Conservation (phyloP, 345 rosid genomes). For the Citrus trifoliata region DNA sequence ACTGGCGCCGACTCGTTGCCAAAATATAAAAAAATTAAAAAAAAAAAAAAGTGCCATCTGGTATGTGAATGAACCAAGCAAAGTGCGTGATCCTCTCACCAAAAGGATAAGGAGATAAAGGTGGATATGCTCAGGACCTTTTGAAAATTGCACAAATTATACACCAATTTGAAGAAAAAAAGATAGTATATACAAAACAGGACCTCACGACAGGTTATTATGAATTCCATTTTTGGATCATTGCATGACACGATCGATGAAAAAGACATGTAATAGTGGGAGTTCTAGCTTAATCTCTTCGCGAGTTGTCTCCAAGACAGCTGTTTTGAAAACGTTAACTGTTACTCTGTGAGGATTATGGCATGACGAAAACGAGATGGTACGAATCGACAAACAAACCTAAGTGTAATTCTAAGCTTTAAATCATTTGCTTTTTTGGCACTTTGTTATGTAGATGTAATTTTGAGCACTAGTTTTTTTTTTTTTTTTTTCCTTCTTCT, state of each 20-base stretch:
- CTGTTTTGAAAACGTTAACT: neutral
- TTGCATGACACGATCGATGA: slow-evolving; percentile 26
- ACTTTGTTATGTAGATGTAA: neutral
- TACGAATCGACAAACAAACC: neutral
- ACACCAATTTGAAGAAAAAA: neutral
- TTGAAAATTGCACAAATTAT: slow-evolving; percentile 13
- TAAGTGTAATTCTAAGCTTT: neutral
- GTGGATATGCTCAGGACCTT: slow-evolving; percentile 30
- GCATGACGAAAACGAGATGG: neutral
- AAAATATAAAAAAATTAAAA: too few species aligned
- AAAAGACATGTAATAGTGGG: slow-evolving; percentile 15
- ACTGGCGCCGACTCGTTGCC: neutral
- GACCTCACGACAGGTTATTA: neutral
- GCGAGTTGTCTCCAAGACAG: slow-evolving; percentile 9
- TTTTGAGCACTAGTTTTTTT: neutral
- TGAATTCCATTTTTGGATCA: neutral
- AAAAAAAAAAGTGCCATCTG: neutral
- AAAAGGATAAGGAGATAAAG: slow-evolving; percentile 45
- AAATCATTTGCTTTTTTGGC: neutral
- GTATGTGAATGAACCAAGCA: slow-evolving; percentile 19
- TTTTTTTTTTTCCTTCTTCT: too few species aligned
- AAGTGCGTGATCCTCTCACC: slow-evolving; percentile 23
- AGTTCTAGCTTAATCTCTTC: neutral
- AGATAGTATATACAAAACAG: slow-evolving; percentile 18
- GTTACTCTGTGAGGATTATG: neutral